Evolutionary conservation across 768 basidiomycete species (phyloP), one percentile per base, ranked within the genome.

Genomic region (Kwoniella heveanensis): DNA sequence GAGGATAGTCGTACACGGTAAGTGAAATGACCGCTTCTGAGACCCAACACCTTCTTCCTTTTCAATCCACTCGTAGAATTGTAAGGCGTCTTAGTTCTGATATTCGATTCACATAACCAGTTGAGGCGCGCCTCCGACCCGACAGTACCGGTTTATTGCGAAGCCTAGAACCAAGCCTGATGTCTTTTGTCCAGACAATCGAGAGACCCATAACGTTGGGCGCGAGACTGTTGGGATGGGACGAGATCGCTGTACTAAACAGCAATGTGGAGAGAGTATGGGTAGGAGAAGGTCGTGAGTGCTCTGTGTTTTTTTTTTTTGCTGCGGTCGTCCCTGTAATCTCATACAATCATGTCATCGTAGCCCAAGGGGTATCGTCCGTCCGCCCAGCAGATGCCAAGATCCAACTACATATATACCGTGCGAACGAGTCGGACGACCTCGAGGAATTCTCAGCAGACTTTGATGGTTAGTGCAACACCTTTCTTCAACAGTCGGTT

Each of bases 351-450:
- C n/a, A n/a, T n/a, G n/a, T n/a, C n/a, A n/a, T n/a, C n/a, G n/a
- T n/a, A n/a, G n/a, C n/a, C n/a, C n/a, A n/a, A 17, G 54, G 54
- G 1, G 36, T 4, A 24, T 26, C 32, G 13, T 37, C 54, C 4
- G 51, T 9, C 48, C 10, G 8, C 4, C 21, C 25, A 4, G 48
- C 37, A 0, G 54, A 62, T n/a, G 59, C 69, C 21, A 64, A 69
- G 6, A 83, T 94, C 37, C 86, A 90, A 67, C 87, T 96, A 58
- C 91, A 99, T 73, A 86, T 96, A 15, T 99, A 97, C 76, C 88
- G 92, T 63, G 88, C 90, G 1, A 88, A 90, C 0, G 85, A 87
- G 48, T 87, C 89, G 9, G 60, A 66, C 12, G 44, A 12, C 6
- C 22, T 80, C 8, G 78, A 82, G 73, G 91, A 95, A 65, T 90